Conservation (phyloP, 2,329 filamentous ascomycete species). For the Bipolaris oryzae region DNA sequence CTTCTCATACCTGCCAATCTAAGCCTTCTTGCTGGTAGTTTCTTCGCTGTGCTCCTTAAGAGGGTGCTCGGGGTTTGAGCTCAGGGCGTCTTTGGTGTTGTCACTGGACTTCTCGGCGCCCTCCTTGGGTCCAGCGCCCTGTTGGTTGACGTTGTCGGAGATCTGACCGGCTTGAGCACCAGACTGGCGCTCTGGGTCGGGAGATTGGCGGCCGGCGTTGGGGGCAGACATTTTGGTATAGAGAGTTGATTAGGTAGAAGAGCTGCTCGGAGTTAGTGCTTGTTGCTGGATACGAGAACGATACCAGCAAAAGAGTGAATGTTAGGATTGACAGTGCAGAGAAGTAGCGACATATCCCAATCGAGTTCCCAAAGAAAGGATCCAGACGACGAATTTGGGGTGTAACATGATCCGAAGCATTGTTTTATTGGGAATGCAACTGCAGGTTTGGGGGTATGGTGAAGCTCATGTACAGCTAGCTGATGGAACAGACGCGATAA, state of each 20-base stretch:
- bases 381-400: not conserved
- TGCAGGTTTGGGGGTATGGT: not conserved
- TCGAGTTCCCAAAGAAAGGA: not conserved
- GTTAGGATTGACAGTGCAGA: not conserved
- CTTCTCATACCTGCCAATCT: not conserved
- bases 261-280: not conserved
- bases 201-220: conserved; percentile 75
- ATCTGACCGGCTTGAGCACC: conserved; percentile 67
- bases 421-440: too few species aligned
- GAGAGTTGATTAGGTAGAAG: not conserved
- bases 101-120: conserved; percentile 58
- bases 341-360: not conserved
- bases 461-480: not conserved
- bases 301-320: not conserved
- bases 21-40: conserved; percentile 63
- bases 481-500: not conserved
- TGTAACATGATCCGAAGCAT: too few species aligned
- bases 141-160: conserved; percentile 63
- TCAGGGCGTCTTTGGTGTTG: conserved; percentile 52
- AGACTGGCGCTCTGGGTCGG: conserved; percentile 70
- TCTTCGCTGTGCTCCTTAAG: conserved; percentile 66
- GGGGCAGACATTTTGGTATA: conserved; percentile 64
- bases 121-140: conserved; percentile 49
- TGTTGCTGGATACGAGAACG: not conserved
- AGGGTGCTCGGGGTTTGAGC: conserved; percentile 69